Conservation (phyloP, 805 yeast genomes). For the Alloascoidea africana region DNA sequence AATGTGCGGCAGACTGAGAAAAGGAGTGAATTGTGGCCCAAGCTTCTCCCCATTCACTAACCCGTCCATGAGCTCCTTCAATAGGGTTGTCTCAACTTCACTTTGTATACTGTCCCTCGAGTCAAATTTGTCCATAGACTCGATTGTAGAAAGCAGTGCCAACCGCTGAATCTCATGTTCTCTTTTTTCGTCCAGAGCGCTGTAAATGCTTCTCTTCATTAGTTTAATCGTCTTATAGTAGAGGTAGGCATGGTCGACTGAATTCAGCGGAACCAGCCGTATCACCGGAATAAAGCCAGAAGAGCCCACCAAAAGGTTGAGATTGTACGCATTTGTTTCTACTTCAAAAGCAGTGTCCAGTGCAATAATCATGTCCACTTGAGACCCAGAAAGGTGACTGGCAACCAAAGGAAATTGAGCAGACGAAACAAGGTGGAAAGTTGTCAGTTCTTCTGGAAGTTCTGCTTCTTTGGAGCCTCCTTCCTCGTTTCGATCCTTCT, state of each 20-base stretch:
- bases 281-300: background rate
- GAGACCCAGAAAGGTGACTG: background rate
- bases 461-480: background rate
- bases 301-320: background rate
- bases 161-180: background rate
- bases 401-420: background rate
- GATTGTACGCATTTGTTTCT: too few species aligned
- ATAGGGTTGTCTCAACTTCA: background rate
- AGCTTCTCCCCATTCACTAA: background rate
- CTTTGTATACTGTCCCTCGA: background rate
- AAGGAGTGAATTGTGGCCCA: background rate
- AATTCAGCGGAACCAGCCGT: background rate
- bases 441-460: background rate
- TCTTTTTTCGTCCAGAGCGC: background rate
- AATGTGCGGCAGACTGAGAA: background rate
- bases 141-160: background rate
- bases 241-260: slow-evolving; percentile 1
- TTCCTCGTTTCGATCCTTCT: too few species aligned
- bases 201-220: too few species aligned
- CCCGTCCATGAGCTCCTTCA: background rate
- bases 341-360: slow-evolving; percentile 2
- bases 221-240: too few species aligned
- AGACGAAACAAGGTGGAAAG: background rate
- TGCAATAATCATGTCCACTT: slow-evolving; percentile 1
- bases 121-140: background rate